Percentiles rank a stretch among this genome's conserved stretches.
phyloP scores from a whole-genome alignment of 2,329 filamentous ascomycete genomes.

The Geosmithia putterillii region DNA sequence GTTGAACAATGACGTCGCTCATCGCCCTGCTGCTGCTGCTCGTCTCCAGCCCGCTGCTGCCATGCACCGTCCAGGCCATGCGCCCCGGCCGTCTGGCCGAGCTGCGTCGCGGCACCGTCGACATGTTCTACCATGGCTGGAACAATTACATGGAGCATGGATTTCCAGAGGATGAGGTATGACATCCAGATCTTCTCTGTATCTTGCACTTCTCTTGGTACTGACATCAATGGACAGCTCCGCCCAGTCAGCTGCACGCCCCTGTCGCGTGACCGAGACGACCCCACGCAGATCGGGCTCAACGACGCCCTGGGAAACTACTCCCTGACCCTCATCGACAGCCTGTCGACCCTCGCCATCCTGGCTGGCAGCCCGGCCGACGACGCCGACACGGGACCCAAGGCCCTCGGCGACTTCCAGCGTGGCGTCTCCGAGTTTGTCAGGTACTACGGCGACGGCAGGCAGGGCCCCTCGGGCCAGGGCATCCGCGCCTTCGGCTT shows the following conservation, averaged over 20 bases:
- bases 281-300: slow-evolving; percentile 70
- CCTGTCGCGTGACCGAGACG: slow-evolving; percentile 68
- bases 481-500: slow-evolving; percentile 71
- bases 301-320: slow-evolving; percentile 98
- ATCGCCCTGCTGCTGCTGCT: slow-evolving; percentile 12
- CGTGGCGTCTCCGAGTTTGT: slow-evolving; percentile 66
- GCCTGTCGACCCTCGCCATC: slow-evolving; percentile 85
- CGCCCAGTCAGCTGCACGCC: slow-evolving; percentile 77
- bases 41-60: slow-evolving; percentile 19
- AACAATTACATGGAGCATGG: slow-evolving; percentile 89
- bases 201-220: background rate
- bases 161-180: slow-evolving; percentile 85
- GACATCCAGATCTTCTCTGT: background rate
- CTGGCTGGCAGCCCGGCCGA: slow-evolving; percentile 58
- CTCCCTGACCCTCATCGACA: slow-evolving; percentile 90
- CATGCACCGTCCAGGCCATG: slow-evolving; percentile 38
- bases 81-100: slow-evolving; percentile 39
- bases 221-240: slow-evolving; percentile 35
- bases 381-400: slow-evolving; percentile 20
- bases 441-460: slow-evolving; percentile 76
- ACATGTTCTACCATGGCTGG: slow-evolving; percentile 95
- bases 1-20: slow-evolving; percentile 17
- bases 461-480: slow-evolving; percentile 50
- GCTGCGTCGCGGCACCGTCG: slow-evolving; percentile 47
- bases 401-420: slow-evolving; percentile 64